These are phyloP conservation scores for Fraxinus americana DNA, from an alignment of 257 asterid genomes.

Conservation along the genomic window DNA sequence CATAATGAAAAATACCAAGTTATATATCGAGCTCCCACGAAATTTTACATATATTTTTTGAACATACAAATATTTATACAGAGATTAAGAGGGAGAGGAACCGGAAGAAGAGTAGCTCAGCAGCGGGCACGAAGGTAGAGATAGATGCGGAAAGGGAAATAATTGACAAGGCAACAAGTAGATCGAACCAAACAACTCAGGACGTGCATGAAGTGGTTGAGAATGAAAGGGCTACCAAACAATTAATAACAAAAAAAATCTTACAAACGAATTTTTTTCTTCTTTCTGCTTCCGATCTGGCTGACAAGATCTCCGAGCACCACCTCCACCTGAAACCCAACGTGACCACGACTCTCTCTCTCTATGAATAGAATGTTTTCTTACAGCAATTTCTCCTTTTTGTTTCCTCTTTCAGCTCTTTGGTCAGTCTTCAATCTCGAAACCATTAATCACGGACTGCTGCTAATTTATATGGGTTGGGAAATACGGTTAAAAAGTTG, in stretches of 20 bases:
- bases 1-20: not conserved
- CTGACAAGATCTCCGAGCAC: conserved; percentile 13
- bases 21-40: not conserved
- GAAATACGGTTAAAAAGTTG: too few species aligned
- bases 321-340: conserved; percentile 25
- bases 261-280: conserved; percentile 12
- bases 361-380: not conserved
- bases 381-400: not conserved
- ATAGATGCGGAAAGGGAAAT: not conserved
- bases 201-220: conserved; percentile 1
- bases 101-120: conserved; percentile 3
- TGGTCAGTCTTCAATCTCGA: conserved; percentile 23
- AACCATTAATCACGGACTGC: conserved; percentile 27
- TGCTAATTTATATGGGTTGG: too few species aligned
- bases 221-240: not conserved
- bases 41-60: too few species aligned
- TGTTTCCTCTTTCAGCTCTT: not conserved
- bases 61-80: not conserved
- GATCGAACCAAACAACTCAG: conserved; percentile 7
- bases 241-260: not conserved
- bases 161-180: not conserved
- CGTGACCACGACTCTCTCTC: conserved; percentile 24
- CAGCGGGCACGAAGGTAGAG: conserved; percentile 1
- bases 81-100: not conserved
- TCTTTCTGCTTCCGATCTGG: conserved; percentile 28